phyloP scores from a whole-genome alignment of 164 flowering plant species.

The Macadamia integrifolia region DNA sequence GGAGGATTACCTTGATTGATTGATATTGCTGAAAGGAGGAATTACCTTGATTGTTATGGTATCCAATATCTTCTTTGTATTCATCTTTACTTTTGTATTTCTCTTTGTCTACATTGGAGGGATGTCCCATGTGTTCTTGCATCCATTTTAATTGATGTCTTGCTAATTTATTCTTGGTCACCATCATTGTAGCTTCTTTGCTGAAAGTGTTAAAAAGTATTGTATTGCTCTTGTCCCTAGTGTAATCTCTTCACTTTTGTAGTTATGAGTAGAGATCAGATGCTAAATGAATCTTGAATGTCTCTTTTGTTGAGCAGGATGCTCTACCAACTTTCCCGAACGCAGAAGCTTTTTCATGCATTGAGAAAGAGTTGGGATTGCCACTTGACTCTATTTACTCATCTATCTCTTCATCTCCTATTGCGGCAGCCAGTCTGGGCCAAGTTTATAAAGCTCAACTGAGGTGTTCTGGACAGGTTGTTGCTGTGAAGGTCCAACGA shows the following conservation, averaged over 20 bases:
- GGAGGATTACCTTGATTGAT: too few species aligned
- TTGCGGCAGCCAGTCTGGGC: conserved; percentile 99
- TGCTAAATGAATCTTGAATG: neutral
- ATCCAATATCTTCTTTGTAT: too few species aligned
- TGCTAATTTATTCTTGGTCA: neutral
- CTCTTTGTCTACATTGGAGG: too few species aligned
- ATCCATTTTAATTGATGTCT: too few species aligned
- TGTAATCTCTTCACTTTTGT: too few species aligned
- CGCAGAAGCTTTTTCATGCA: conserved; percentile 79
- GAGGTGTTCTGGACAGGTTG: conserved; percentile 66
- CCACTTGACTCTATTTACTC: conserved; percentile 77
- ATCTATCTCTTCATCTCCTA: conserved; percentile 73
- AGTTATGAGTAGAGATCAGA: neutral
- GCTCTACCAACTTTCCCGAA: conserved; percentile 94
- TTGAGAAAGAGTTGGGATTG: conserved; percentile 71
- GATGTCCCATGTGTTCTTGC: too few species aligned
- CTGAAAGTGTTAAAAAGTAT: too few species aligned
- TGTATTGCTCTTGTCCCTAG: too few species aligned
- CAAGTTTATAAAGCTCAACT: conserved; percentile 94
- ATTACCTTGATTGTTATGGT: too few species aligned
- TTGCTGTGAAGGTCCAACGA: conserved; percentile 96
- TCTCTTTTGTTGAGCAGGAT: conserved; percentile 50
- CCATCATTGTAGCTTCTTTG: neutral
- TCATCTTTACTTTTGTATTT: too few species aligned
- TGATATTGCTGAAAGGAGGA: too few species aligned